These are phyloP conservation scores for Lasiosphaeria ovina DNA, from an alignment of 495 filamentous ascomycete genomes.

Conservation along the genomic window DNA sequence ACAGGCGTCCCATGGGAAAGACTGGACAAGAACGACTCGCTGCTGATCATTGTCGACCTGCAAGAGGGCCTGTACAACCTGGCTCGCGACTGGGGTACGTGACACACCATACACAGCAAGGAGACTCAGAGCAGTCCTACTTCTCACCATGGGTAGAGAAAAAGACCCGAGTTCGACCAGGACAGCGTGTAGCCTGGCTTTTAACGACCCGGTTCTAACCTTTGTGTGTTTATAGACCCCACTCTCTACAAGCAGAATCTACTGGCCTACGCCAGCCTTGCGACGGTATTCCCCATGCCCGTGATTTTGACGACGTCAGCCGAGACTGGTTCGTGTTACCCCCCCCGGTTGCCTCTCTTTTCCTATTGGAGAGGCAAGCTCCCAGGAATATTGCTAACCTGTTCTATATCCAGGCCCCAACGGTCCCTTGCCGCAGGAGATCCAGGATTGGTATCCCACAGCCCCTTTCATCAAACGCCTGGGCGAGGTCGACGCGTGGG, in stretches of 20 bases:
- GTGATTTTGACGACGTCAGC: conserved; percentile 68
- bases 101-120: neutral
- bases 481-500: conserved; percentile 80
- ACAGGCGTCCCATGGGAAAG: conserved; percentile 21
- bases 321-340: conserved; percentile 40
- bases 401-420: conserved; percentile 53
- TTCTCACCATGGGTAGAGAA: neutral
- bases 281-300: conserved; percentile 66
- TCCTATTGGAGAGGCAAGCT: neutral
- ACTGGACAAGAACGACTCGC: conserved; percentile 32
- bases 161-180: neutral
- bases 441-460: conserved; percentile 64
- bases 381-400: conserved; percentile 3
- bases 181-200: neutral
- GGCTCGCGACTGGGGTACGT: conserved; percentile 56
- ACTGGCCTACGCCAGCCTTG: conserved; percentile 65
- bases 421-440: conserved; percentile 68
- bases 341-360: neutral
- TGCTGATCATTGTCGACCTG: conserved; percentile 68
- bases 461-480: conserved; percentile 65
- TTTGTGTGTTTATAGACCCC: conserved; percentile 31
- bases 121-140: neutral
- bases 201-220: neutral
- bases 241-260: conserved; percentile 65
- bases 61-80: conserved; percentile 67